These are phyloP conservation scores for Hymenoscyphus infarciens DNA, from an alignment of 2,329 filamentous ascomycete genomes.

Conservation along the genomic window DNA sequence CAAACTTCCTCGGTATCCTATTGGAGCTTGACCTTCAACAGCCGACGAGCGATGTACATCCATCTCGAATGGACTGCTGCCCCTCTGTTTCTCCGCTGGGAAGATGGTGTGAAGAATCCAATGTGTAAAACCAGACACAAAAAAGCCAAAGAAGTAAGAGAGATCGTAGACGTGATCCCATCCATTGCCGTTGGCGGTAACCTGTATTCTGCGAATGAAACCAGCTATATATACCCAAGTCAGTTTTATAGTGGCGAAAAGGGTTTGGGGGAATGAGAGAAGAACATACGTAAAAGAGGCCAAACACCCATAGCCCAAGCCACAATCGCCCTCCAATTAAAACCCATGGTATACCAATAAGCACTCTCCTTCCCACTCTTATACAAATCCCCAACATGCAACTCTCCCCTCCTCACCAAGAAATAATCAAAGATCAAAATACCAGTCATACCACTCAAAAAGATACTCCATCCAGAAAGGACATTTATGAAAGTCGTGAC, in stretches of 20 bases:
- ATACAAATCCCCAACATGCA: slow-evolving; percentile 35
- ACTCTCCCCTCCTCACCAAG: slow-evolving; percentile 36
- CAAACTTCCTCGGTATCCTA: neutral
- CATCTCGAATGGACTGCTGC: slow-evolving; percentile 30
- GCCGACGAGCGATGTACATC: slow-evolving; percentile 22
- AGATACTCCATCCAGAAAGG: slow-evolving; percentile 39
- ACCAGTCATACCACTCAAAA: slow-evolving; percentile 45
- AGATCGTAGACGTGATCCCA: slow-evolving; percentile 36
- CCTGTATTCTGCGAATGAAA: slow-evolving; percentile 29
- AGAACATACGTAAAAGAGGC: slow-evolving; percentile 32
- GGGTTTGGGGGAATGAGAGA: slow-evolving; percentile 9
- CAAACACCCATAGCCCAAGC: slow-evolving; percentile 25
- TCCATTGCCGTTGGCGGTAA: slow-evolving; percentile 21
- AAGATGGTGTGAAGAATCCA: slow-evolving; percentile 26
- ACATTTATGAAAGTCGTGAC: slow-evolving; percentile 42
- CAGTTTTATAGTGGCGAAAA: neutral
- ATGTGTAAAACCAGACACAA: slow-evolving; percentile 27
- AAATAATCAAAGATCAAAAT: slow-evolving; percentile 46
- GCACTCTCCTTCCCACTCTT: slow-evolving; percentile 24
- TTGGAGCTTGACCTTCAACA: neutral
- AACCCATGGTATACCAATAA: slow-evolving; percentile 35
- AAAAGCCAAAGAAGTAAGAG: slow-evolving; percentile 34
- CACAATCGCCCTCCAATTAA: slow-evolving; percentile 35
- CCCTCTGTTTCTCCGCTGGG: slow-evolving; percentile 29
- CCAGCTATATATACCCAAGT: slow-evolving; percentile 23